phyloP scores from a whole-genome alignment of 2,329 filamentous ascomycete species.

The Cladosporium halotolerans region DNA sequence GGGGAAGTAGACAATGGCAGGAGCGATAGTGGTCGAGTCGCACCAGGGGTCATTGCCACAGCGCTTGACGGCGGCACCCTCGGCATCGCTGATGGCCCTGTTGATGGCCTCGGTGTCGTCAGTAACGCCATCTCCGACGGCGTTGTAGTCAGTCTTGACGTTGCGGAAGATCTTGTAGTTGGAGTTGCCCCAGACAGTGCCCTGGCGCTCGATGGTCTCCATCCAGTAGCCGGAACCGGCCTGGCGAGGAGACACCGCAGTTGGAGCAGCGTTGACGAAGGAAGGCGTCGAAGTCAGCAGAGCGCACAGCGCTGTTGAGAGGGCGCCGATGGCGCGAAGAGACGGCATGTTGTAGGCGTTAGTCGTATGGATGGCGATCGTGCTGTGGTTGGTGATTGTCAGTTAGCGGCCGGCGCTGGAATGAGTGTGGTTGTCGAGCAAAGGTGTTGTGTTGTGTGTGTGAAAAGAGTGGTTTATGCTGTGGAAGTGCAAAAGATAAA shows the following conservation, averaged over 20 bases:
- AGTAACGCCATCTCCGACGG: constrained; percentile 55
- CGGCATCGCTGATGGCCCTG: constrained; percentile 66
- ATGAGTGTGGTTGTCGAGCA: not conserved
- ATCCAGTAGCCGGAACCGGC: constrained; percentile 17
- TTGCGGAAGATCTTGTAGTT: constrained; percentile 57
- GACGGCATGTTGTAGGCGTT: constrained; percentile 19
- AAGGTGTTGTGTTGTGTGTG: not conserved
- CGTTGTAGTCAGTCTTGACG: constrained; percentile 36
- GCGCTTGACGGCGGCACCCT: constrained; percentile 57
- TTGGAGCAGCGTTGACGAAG: constrained; percentile 13
- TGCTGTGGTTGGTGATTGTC: constrained; percentile 3
- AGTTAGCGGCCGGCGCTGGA: constrained; percentile 9
- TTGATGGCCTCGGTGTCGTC: constrained; percentile 92
- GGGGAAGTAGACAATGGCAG: constrained; percentile 87
- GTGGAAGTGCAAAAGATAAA: not conserved
- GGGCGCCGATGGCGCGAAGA: constrained; percentile 20
- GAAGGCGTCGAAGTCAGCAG: constrained; percentile 14
- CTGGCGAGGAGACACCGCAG: constrained; percentile 3
- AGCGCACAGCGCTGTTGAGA: constrained; percentile 26
- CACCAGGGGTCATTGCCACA: constrained; percentile 64
- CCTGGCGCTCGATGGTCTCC: constrained; percentile 42
- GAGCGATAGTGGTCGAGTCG: constrained; percentile 75
- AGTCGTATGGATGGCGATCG: constrained; percentile 1
- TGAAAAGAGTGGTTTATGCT: not conserved
- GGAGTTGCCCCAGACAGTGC: constrained; percentile 57